These are phyloP conservation scores for Plasmodium blacklocki DNA, from an alignment of 169 alveolate genomes.

Conservation along the genomic window DNA sequence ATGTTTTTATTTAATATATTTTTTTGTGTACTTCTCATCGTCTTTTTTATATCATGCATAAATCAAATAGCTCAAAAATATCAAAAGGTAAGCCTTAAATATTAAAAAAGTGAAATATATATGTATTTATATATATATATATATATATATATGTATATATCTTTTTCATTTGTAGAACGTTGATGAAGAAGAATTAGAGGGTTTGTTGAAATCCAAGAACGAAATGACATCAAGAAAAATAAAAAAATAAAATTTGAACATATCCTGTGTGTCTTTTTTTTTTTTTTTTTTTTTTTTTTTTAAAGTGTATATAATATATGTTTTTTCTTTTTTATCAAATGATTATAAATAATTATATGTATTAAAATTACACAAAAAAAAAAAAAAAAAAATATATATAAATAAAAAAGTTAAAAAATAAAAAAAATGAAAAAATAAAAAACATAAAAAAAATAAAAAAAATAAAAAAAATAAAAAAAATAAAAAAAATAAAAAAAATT, in stretches of 20 bases:
- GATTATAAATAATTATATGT: too few species aligned
- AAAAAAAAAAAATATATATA: too few species aligned
- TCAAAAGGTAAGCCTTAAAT: slow-evolving; percentile 37
- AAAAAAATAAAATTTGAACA: slow-evolving; percentile 6
- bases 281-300: background rate
- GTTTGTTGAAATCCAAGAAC: slow-evolving; percentile 7
- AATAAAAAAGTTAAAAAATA: too few species aligned
- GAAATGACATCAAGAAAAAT: slow-evolving; percentile 19
- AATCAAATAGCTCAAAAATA: slow-evolving; percentile 75
- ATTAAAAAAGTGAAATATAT: background rate
- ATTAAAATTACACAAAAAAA: too few species aligned
- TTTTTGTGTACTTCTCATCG: slow-evolving; percentile 64
- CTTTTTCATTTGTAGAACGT: slow-evolving; percentile 45
- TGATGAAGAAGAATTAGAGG: slow-evolving; percentile 66
- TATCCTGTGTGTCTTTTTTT: background rate
- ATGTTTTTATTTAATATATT: slow-evolving; percentile 76
- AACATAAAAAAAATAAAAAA: too few species aligned
- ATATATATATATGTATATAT: background rate
- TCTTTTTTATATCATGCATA: slow-evolving; percentile 70
- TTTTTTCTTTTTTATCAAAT: too few species aligned
- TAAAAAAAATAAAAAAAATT: too few species aligned
- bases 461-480: too few species aligned
- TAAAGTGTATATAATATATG: too few species aligned
- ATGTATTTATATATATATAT: background rate
- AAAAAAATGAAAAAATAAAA: too few species aligned